A percentile compares a stretch with the other conserved stretches of the same genome.
phyloP scores from a whole-genome alignment of 73 alveolate species.

The Paramecium biaurelia region DNA sequence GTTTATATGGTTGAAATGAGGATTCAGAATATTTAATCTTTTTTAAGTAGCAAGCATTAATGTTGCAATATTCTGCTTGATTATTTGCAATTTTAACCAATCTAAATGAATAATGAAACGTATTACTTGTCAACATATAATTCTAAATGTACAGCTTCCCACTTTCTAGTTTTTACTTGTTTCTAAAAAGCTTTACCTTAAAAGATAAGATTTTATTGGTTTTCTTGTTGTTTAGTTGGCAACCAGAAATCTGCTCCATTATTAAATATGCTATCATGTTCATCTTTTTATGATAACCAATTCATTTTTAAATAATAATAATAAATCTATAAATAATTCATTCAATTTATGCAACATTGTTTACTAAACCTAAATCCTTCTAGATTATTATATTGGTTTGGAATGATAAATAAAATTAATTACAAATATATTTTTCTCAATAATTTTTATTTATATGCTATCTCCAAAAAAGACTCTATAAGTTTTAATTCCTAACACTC shows the following conservation, averaged over 20 bases:
- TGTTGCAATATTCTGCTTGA: not conserved
- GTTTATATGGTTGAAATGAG: conserved; percentile 42
- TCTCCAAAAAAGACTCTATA: not conserved
- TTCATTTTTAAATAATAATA: not conserved
- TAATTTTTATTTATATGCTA: not conserved
- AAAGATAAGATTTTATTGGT: not conserved
- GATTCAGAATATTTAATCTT: conserved; percentile 56
- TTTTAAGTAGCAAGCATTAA: conserved; percentile 53
- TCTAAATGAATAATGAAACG: not conserved
- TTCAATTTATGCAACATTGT: not conserved
- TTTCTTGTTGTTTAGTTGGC: not conserved
- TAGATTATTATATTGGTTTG: not conserved
- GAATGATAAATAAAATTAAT: not conserved
- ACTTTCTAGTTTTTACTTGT: conserved; percentile 37
- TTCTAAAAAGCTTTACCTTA: not conserved
- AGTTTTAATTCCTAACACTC: not conserved
- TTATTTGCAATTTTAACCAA: not conserved
- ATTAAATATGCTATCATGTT: not conserved
- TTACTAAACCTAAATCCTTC: not conserved
- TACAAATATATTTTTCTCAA: not conserved
- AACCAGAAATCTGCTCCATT: conserved; percentile 3
- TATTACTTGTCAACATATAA: conserved; percentile 50
- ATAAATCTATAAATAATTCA: not conserved
- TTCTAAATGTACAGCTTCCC: conserved; percentile 61
- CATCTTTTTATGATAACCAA: not conserved